Evolutionary conservation across 75 land plant genomes (phyloP).

Genomic region (Sequoia sempervirens): DNA sequence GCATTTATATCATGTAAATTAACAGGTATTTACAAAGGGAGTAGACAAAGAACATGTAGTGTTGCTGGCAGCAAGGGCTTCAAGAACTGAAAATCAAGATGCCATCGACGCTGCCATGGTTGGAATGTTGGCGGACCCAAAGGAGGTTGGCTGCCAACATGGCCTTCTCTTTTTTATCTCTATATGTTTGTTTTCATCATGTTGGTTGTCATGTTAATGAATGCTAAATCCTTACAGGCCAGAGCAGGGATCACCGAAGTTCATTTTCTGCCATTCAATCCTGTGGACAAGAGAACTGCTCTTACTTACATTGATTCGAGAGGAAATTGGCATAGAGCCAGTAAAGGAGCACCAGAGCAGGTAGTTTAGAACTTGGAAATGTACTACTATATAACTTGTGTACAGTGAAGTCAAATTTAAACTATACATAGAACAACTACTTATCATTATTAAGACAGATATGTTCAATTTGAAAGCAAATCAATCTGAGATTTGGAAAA

Average conservation of each 20-base stretch:
- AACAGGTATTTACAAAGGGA: slow-evolving; percentile 33
- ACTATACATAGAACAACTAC: neutral
- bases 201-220: neutral
- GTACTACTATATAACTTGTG: neutral
- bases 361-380: slow-evolving; percentile 12
- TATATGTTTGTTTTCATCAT: neutral
- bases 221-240: slow-evolving; percentile 37
- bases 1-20: neutral
- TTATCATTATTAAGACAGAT: neutral
- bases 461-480: neutral
- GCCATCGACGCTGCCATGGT: slow-evolving; percentile 59
- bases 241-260: slow-evolving; percentile 66
- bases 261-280: slow-evolving; percentile 89
- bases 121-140: slow-evolving; percentile 47
- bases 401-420: neutral
- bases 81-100: slow-evolving; percentile 51
- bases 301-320: slow-evolving; percentile 66
- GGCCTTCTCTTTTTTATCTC: neutral
- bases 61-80: slow-evolving; percentile 37
- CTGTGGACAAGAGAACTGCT: slow-evolving; percentile 86
- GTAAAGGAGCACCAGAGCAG: slow-evolving; percentile 94
- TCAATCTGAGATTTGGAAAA: neutral
- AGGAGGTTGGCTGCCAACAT: slow-evolving; percentile 24
- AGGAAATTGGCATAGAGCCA: slow-evolving; percentile 68
- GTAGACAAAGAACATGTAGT: slow-evolving; percentile 32